Base-by-base conservation (phyloP, 495 filamentous ascomycete genomes). In the Lepidopterella palustris region DNA sequence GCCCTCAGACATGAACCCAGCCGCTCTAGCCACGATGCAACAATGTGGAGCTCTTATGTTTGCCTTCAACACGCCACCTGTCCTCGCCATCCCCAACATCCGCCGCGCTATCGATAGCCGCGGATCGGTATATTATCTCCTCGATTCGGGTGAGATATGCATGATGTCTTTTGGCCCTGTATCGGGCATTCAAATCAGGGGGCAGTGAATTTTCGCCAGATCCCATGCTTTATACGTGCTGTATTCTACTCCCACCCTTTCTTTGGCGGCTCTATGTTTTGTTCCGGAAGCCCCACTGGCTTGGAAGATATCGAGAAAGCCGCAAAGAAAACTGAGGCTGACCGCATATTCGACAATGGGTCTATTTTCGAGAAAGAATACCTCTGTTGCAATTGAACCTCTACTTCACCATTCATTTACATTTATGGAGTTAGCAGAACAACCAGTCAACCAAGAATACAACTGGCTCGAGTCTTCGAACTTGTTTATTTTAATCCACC, bases 41-140 rank as follows among this genome's bases (percentile, higher is more conserved):
- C 54, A 49, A 26, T 47, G 61, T 54, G 63, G 57, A 29, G 45
- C 24, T 28, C 26, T 64, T 21, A 40, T 61, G 25, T 18, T 48
- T 18, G 49, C 28, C 28, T 24, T 63, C n/a, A 64, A 59, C n/a
- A 39, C 57, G 5, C 67, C 67, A 10, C 29, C 67, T 6, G 27
- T 55, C 27, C 51, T 66, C 55, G 52, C 52, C 24, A 59, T 64
- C 48, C 64, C 60, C 8, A 63, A 66, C 27, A 61, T 57, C 10
- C 47, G 58, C 11, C 56, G 63, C 6, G 64, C 53, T n/a, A 57
- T 62, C 13, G 58, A 59, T 11, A 58, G 58, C 31, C 40, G 67
- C 20, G 32, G 42, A 3, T 26, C 60, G 10, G 47, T 63, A 6
- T 69, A 69, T 60, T 51, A 47, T 1, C 42, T 35, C 9, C 48